Evolutionary conservation across 1,139 yeast genomes (phyloP), one percentile per base, ranked within the genome.

Genomic region (Geotrichum cucujoidarum): DNA sequence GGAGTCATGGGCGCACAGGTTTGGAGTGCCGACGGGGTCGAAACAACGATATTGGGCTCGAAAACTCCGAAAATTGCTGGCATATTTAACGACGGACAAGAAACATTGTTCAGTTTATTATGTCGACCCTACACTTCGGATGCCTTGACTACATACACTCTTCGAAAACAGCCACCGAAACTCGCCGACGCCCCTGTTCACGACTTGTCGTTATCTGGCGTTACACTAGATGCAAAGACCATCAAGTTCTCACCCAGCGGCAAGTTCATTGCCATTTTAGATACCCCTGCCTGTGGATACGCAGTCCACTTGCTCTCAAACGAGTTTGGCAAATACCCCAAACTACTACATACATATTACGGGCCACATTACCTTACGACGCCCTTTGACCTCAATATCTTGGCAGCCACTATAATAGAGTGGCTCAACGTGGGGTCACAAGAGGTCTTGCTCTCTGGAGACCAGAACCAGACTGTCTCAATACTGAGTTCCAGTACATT

Each of bases 261-360:
- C 2, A 39, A 51, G 18, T 58, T 52, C 42, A 48, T 60, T n/a
- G 63, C 63, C 3, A 56, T 57, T 6, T 45, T 54, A 4, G 65
- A 62, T 29, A 54, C 52, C 17, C 58, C 60, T 10, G 57, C 53
- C 4, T 43, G 54, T 18, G 65, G 65, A 5, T 58, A 56, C 44
- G 49, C 54, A 10, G 61, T 59, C 10, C 47, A 49, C 17, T 31
- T 60, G 7, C 60, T 56, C 53, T 49, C 54, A 0, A 47, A 51
- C 2, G 56, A 51, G 18, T 16, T 17, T 17, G 22, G 24, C 8
- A 14, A 11, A n/a, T 13, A 25, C 13, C 25, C 27, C 22, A 48
- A 54, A 8, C 49, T 47, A 7, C 31, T 57, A 1, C 47, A 53
- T 24, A 47, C 46, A 7, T 56, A 56, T 35, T 30, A 49, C 25